Evolutionary conservation across 352 stramenopile genomes (phyloP).

Genomic region (Detonula confervacea): DNA sequence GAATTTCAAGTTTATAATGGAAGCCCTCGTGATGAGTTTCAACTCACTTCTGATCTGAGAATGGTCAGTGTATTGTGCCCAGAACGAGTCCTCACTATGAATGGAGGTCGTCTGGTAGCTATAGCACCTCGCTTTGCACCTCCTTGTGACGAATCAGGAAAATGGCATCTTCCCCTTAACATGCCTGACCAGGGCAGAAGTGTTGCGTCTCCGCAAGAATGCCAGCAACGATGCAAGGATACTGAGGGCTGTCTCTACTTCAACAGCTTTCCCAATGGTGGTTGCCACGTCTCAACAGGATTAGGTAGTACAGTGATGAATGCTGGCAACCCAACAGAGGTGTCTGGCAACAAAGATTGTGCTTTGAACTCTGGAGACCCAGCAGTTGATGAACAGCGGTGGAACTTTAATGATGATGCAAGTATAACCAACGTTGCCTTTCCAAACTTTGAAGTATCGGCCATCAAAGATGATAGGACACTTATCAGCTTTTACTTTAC

Average conservation of each 20-base stretch:
- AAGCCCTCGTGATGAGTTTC: slow-evolving; percentile 4
- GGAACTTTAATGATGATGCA: not conserved
- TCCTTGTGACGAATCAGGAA: no score
- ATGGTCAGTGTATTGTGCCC: slow-evolving; percentile 16
- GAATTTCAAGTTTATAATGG: not conserved
- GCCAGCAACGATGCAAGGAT: slow-evolving; percentile 7
- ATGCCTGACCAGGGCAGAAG: not conserved
- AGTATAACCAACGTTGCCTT: not conserved
- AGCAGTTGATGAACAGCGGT: not conserved
- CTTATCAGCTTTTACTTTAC: slow-evolving; percentile 8
- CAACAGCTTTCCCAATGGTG: slow-evolving; percentile 4
- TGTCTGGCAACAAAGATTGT: not conserved
- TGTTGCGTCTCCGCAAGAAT: not conserved
- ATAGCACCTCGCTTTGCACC: no score
- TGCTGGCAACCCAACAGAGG: not conserved
- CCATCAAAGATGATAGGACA: not conserved
- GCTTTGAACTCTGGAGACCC: not conserved
- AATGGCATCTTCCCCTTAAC: not conserved
- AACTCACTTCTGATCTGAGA: slow-evolving; percentile 1
- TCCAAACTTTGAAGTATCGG: not conserved
- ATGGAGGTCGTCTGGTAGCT: not conserved
- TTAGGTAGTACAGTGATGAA: not conserved
- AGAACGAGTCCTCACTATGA: not conserved
- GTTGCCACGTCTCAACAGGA: not conserved
- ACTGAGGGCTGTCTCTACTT: slow-evolving; percentile 7